Base-by-base conservation (phyloP, 805 yeast species). In the Naumovozyma dairenensis region DNA sequence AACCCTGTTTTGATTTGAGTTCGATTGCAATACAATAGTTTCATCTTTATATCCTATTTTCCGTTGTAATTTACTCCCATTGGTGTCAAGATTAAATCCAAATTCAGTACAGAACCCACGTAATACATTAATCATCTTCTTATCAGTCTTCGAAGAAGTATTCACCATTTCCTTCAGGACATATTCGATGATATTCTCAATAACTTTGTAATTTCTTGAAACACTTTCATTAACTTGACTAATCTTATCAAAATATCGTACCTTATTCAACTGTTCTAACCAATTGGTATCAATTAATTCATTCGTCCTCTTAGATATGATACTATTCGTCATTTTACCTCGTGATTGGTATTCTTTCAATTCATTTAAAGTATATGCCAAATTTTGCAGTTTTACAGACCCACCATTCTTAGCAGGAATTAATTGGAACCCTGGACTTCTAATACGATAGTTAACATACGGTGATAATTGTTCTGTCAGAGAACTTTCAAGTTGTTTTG, bases 201-300 rank as follows among this genome's bases (percentile, higher is more conserved):
- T 46, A 2, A 80, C 42, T 3, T 43, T 42, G 34, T 66, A 67
- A 54, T 85, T 84, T 8, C 46, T 48, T 4, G 44, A 53, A 4
- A 76, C 64, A 9, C 67, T 59, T 1, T 43, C 39, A 37, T 80
- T 83, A 1, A 77, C 64, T 6, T 48, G 42, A 13, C 62, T 54
- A 32, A 82, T 53, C 43, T 80, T 75, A 15, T 62, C 56, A 19
- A 67, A 40, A 59, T 81, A 77, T 0, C 79, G 77, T 1, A 71
- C 63, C 16, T 66, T 57, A 8, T 60, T 63, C 36, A 52, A 37
- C 28, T 50, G 51, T 3, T 37, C 36, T 5, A 35, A 24, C n/a
- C n/a, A n/a, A n/a, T 22, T 21, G 7, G 19, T 26, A 9, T 34
- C 35, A 3, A 28, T 16, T 16, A 52, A 17, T 12, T 35, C 39